Base-by-base conservation (phyloP, 2,329 filamentous ascomycete species). In the Plectosphaerella plurivora region DNA sequence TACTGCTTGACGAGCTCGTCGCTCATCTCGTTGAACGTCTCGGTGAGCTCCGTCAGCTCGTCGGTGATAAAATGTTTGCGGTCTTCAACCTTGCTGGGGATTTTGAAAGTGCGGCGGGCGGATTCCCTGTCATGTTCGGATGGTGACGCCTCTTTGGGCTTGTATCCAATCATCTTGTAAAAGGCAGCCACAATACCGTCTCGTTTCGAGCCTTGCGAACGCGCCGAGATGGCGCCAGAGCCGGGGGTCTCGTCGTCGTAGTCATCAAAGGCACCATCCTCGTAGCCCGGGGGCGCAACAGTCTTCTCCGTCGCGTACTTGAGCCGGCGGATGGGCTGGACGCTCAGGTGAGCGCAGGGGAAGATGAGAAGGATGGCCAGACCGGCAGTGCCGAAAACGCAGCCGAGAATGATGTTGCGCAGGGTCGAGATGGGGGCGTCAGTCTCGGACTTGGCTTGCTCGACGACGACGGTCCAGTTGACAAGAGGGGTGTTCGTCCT, bases 21-120 rank as follows among this genome's bases (percentile, higher is more conserved):
- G 1, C 88, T 89, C 92, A 96, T 97, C 61, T 92, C 88, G 64
- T 96, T 97, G 73, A 95, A 97, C 0, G 89, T 95, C 39, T 74
- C 75, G 0, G 89, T 94, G 14, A 95, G 76, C 64, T 96, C 91
- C 0, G 91, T 95, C 28, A 88, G 69, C 64, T 97, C 92, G 65
- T 97, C 92, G 2, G 88, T 88, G 50, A 97, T 76, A 37, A 85
- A 76, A 62, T 92, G 87, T 57, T 84, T 88, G 20, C 83, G 77
- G 52, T 91, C 86, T 51, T 83, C 83, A 10, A 97, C 92, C 65
- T 89, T 91, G 14, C 83, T 84, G 0, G 92, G 92, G 41, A 97
- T 95, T 57, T 89, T 90, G 68, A 96, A 96, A 33, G 81, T 78
- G 48, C 77, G 77, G 39, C 78, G 75, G 55, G 68, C 60, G 12